These are phyloP conservation scores for Xylaria sp. DNA, from an alignment of 2,329 filamentous ascomycete species.

Conservation along the genomic window DNA sequence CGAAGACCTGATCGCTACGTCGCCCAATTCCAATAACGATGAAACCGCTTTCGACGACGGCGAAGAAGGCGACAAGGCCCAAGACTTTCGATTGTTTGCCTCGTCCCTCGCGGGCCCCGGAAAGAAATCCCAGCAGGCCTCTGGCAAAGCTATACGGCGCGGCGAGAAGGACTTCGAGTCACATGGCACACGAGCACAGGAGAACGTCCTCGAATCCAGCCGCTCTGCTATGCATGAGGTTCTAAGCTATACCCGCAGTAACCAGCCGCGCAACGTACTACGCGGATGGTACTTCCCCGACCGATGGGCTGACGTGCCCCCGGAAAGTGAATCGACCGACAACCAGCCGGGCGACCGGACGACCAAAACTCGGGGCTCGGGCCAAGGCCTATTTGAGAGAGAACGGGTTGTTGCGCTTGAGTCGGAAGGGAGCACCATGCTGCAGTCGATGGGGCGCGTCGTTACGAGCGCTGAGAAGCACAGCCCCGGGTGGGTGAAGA, in stretches of 20 bases:
- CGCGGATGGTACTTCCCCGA: constrained; percentile 81
- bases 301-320: constrained; percentile 55
- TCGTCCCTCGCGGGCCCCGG: constrained; percentile 58
- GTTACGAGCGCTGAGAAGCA: constrained; percentile 66
- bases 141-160: constrained; percentile 79
- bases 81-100: constrained; percentile 83
- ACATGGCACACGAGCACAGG: constrained; percentile 86
- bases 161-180: constrained; percentile 98
- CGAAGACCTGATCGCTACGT: constrained; percentile 40
- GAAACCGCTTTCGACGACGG: constrained; percentile 40
- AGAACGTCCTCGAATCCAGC: constrained; percentile 80
- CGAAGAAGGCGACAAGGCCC: constrained; percentile 53
- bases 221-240: constrained; percentile 91
- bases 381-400: constrained; percentile 51
- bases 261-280: constrained; percentile 72
- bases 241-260: constrained; percentile 79
- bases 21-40: constrained; percentile 36
- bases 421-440: constrained; percentile 74
- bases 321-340: constrained; percentile 32
- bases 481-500: constrained; percentile 65
- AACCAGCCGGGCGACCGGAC: constrained; percentile 39
- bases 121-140: constrained; percentile 46
- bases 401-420: constrained; percentile 75
- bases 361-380: constrained; percentile 44
- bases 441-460: constrained; percentile 79